Percentiles rank a stretch among this genome's conserved stretches.
Evolutionary conservation across 2,329 filamentous ascomycete genomes (phyloP).

Genomic region (Botrytis fabae): DNA sequence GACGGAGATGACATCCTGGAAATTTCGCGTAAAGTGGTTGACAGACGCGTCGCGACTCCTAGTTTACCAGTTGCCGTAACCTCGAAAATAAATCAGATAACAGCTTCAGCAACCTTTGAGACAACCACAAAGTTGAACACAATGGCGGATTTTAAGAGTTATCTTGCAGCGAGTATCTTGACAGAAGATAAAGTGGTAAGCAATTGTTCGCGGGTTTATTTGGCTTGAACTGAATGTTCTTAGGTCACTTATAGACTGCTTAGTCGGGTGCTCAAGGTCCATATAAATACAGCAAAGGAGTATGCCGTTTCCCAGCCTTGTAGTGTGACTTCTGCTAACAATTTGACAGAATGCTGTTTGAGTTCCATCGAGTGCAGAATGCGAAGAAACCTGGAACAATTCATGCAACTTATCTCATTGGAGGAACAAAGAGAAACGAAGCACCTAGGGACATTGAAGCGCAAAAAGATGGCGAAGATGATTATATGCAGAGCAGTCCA

Average conservation of each 20-base stretch:
- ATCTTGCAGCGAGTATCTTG: constrained; percentile 40
- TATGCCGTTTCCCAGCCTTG: constrained; percentile 42
- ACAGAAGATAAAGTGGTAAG: constrained; percentile 41
- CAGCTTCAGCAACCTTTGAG: constrained; percentile 15
- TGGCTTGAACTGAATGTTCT: constrained; percentile 22
- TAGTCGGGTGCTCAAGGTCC: constrained; percentile 78
- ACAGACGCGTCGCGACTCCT: constrained; percentile 23
- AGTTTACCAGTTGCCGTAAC: constrained; percentile 4
- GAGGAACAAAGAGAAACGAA: constrained; percentile 59
- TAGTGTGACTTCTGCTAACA: constrained; percentile 17
- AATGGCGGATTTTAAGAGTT: constrained; percentile 41
- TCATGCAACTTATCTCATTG: constrained; percentile 91
- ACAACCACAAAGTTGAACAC: constrained; percentile 19
- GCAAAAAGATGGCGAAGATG: constrained; percentile 62
- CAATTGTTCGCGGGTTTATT: background rate
- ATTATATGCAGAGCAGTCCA: constrained; percentile 64
- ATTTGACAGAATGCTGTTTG: constrained; percentile 73
- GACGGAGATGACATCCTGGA: constrained; percentile 22
- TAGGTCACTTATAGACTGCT: constrained; percentile 86
- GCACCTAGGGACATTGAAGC: constrained; percentile 42
- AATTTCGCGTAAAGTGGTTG: constrained; percentile 37
- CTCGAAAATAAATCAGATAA: constrained; percentile 21
- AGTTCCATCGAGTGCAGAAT: constrained; percentile 80
- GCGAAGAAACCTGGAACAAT: constrained; percentile 69
- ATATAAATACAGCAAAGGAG: constrained; percentile 89